phyloP scores from a whole-genome alignment of 805 yeast species.

The Suhomyces xylopsoci region DNA sequence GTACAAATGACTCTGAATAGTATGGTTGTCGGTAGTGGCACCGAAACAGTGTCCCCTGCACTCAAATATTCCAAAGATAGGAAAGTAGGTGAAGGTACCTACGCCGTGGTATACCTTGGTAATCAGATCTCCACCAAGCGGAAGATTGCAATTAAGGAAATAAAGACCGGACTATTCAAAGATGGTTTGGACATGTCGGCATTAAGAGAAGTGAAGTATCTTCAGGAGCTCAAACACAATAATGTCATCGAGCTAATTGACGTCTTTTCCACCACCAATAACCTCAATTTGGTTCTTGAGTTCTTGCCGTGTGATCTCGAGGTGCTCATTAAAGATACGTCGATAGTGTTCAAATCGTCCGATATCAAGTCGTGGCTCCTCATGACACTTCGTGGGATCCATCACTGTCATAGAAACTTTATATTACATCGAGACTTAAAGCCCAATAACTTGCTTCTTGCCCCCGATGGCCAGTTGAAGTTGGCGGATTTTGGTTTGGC shows the following conservation, averaged over 20 bases:
- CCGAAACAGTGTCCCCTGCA: background rate
- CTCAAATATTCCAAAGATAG: slow-evolving; percentile 51
- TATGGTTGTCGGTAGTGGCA: background rate
- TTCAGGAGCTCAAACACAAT: slow-evolving; percentile 71
- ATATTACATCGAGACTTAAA: slow-evolving; percentile 91
- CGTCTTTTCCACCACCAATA: slow-evolving; percentile 67
- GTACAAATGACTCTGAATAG: background rate
- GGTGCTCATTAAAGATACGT: slow-evolving; percentile 76
- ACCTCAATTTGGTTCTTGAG: slow-evolving; percentile 85
- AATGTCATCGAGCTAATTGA: slow-evolving; percentile 88
- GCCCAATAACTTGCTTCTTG: slow-evolving; percentile 83
- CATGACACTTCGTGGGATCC: slow-evolving; percentile 92
- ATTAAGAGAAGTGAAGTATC: slow-evolving; percentile 83
- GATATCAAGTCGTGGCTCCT: slow-evolving; percentile 92
- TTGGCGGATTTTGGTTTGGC: slow-evolving; percentile 98
- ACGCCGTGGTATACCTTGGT: slow-evolving; percentile 93
- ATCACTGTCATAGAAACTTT: slow-evolving; percentile 91
- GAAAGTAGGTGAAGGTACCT: slow-evolving; percentile 98
- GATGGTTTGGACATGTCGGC: slow-evolving; percentile 99
- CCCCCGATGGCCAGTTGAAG: slow-evolving; percentile 85
- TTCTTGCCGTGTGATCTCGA: slow-evolving; percentile 91
- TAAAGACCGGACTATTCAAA: slow-evolving; percentile 88
- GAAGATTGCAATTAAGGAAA: slow-evolving; percentile 88
- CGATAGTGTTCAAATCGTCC: slow-evolving; percentile 72
- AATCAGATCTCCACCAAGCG: slow-evolving; percentile 52